phyloP scores from a whole-genome alignment of 306 rosid genomes.

The Rosa persica region DNA sequence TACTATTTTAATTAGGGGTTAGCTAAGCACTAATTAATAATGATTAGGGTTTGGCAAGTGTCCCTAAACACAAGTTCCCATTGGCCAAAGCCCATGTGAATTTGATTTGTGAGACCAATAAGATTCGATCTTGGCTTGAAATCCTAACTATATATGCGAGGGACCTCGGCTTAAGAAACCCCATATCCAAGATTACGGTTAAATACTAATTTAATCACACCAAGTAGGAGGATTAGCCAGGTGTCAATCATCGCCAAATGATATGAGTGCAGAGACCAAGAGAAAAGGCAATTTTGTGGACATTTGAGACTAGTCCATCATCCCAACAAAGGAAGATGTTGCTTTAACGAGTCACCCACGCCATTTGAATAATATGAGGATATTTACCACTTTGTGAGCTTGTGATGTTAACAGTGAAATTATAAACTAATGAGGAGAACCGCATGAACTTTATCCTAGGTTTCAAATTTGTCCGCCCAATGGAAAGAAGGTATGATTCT shows the following conservation, averaged over 20 bases:
- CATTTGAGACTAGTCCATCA: conserved; percentile 20
- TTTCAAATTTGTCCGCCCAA: conserved; percentile 18
- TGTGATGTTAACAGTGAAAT: conserved; percentile 16
- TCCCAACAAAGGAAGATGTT: conserved; percentile 34
- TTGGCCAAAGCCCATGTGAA: conserved; percentile 55
- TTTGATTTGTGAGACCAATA: conserved; percentile 52
- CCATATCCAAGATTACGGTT: conserved; percentile 15
- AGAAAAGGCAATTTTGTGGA: conserved; percentile 18
- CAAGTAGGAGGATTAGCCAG: conserved; percentile 37
- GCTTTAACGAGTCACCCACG: conserved; percentile 34
- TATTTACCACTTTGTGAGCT: conserved; percentile 19
- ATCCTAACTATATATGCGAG: not conserved
- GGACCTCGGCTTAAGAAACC: conserved; percentile 34
- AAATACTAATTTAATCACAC: conserved; percentile 13
- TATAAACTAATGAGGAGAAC: conserved; percentile 38
- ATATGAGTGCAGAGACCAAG: conserved; percentile 42
- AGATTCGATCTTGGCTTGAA: conserved; percentile 46
- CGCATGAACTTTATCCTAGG: conserved; percentile 49
- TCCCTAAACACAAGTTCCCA: conserved; percentile 34
- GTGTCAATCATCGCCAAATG: conserved; percentile 74
- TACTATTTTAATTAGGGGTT: conserved; percentile 11
- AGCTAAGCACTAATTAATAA: conserved; percentile 18
- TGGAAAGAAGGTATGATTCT: conserved; percentile 18
- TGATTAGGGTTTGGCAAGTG: conserved; percentile 41
- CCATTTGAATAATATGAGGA: not conserved